Conservation (phyloP, 1,284 basidiomycete species). For the Sanguinoderma infundibulare region DNA sequence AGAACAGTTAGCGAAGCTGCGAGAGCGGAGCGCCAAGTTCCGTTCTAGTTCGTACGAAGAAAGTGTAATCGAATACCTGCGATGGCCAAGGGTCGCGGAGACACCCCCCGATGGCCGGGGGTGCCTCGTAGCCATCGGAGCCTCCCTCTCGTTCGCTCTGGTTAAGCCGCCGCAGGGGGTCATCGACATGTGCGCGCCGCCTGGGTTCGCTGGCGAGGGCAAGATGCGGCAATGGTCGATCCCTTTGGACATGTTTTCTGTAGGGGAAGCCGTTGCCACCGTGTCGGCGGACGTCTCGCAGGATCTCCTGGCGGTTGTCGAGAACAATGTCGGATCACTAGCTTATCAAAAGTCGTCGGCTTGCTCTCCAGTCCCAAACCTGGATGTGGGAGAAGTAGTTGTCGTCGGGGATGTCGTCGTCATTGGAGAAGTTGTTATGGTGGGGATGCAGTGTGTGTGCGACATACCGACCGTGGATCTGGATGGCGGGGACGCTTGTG, state of each 20-base stretch:
- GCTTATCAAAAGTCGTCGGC: not conserved
- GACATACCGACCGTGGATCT: not conserved
- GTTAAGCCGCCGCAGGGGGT: conserved; percentile 2
- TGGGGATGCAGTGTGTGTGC: too few relatives aligned
- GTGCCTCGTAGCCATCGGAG: not conserved
- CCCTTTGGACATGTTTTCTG: not conserved
- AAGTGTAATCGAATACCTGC: not conserved
- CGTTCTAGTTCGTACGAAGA: not conserved
- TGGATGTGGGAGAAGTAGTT: too few relatives aligned
- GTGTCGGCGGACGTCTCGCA: conserved; percentile 1
- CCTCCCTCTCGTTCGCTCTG: not conserved
- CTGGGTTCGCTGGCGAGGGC: not conserved
- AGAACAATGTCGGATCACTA: not conserved
- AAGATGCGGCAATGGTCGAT: not conserved
- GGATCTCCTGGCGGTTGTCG: not conserved
- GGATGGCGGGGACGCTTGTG: not conserved
- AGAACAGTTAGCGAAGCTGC: conserved; percentile 45
- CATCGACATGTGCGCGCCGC: not conserved
- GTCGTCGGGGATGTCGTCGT: too few relatives aligned
- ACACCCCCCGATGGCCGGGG: not conserved
- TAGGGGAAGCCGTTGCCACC: not conserved
- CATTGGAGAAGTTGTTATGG: not conserved
- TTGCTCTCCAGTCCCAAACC: conserved; percentile 1
- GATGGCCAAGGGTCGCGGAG: not conserved
- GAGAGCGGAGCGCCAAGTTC: not conserved